Evolutionary conservation across 495 filamentous ascomycete genomes (phyloP).

Genomic region (Talaromyces ruber): DNA sequence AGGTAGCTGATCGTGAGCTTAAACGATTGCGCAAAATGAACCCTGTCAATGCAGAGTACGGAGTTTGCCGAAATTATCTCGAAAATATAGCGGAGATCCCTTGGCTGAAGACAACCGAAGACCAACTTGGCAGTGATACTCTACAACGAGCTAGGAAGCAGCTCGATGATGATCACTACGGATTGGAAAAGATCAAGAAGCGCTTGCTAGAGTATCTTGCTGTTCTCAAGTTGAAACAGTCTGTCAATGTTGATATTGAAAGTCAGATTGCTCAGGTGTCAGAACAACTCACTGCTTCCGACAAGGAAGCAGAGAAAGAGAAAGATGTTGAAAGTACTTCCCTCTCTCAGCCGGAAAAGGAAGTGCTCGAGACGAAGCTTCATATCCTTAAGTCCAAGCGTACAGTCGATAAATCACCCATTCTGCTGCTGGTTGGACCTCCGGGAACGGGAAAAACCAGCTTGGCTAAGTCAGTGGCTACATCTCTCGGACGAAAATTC

Average conservation of each 20-base stretch:
- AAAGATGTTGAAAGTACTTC: conserved; percentile 26
- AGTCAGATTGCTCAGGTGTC: conserved; percentile 61
- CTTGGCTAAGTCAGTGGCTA: conserved; percentile 87
- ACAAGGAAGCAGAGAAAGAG: conserved; percentile 21
- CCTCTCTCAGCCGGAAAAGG: conserved; percentile 31
- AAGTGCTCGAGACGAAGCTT: conserved; percentile 49
- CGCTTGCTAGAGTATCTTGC: conserved; percentile 91
- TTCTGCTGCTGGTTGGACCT: conserved; percentile 86
- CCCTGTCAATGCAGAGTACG: conserved; percentile 89
- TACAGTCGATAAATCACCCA: conserved; percentile 91
- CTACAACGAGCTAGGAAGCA: conserved; percentile 75
- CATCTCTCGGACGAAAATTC: conserved; percentile 88
- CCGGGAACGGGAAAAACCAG: conserved; percentile 96
- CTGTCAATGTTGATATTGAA: conserved; percentile 71
- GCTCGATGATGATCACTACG: conserved; percentile 93
- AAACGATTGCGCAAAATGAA: conserved; percentile 90
- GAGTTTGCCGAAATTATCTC: conserved; percentile 87
- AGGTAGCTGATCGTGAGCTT: conserved; percentile 82
- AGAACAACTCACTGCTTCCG: conserved; percentile 43
- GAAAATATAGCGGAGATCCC: conserved; percentile 93
- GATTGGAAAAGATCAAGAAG: conserved; percentile 96
- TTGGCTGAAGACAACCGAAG: conserved; percentile 80
- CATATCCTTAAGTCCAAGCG: conserved; percentile 62
- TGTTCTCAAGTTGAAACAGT: conserved; percentile 88
- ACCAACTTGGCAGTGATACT: conserved; percentile 77